Evolutionary conservation across 1,284 basidiomycete species (phyloP).

Genomic region (Ceratorhiza oryzae-sativae): DNA sequence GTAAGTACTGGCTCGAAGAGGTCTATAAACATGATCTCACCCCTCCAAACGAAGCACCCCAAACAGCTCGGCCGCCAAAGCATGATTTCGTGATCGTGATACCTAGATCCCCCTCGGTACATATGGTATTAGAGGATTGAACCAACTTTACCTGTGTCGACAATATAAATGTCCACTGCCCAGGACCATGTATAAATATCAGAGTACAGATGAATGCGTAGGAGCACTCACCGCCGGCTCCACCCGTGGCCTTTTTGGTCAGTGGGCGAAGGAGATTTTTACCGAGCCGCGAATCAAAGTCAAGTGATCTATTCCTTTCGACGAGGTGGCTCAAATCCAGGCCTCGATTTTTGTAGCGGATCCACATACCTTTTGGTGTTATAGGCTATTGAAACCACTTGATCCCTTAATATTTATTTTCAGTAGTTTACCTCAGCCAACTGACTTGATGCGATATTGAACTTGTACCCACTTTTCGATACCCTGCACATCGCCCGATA

Average conservation of each 20-base stretch:
- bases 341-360: not conserved
- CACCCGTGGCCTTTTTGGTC: not conserved
- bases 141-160: constrained; percentile 41
- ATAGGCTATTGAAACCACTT: not conserved
- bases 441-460: not conserved
- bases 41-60: constrained; percentile 32
- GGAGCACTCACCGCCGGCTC: not conserved
- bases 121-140: too few relatives aligned
- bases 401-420: not conserved
- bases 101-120: not conserved
- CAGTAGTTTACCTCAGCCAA: not conserved
- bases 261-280: not conserved
- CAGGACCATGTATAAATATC: not conserved
- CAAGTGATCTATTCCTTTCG: not conserved
- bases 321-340: not conserved
- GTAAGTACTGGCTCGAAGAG: too few relatives aligned
- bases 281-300: not conserved
- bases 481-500: constrained; percentile 37
- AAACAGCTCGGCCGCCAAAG: constrained; percentile 39
- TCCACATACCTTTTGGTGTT: not conserved
- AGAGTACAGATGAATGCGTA: not conserved
- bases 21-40: not conserved
- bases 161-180: constrained; percentile 35
- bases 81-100: constrained; percentile 10
- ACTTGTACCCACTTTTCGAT: constrained; percentile 1